A percentile compares a stretch with the other conserved stretches of the same genome.
phyloP scores from a whole-genome alignment of 805 yeast genomes.

The Saccharomycopsis sp. region DNA sequence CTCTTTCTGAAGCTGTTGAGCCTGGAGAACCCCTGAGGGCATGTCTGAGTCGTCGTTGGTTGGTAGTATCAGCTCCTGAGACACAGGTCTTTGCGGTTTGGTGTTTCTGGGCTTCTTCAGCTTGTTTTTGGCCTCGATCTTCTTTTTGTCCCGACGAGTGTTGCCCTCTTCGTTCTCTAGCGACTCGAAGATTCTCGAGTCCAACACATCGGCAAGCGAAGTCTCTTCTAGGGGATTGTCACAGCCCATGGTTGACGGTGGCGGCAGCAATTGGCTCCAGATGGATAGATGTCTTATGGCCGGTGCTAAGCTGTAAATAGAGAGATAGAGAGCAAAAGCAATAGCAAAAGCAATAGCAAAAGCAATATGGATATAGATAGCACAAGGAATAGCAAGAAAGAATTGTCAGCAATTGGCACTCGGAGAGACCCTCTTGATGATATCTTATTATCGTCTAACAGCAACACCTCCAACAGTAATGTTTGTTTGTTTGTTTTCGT shows the following conservation, averaged over 20 bases:
- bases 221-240: constrained; percentile 2
- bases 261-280: not conserved
- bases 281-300: too few species aligned
- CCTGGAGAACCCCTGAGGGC: constrained; percentile 1
- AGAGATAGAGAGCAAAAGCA: too few species aligned
- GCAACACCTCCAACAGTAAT: too few species aligned
- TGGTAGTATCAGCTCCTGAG: not conserved
- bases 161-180: constrained; percentile 1
- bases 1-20: not conserved
- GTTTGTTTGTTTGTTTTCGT: not conserved
- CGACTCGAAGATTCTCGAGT: constrained; percentile 10
- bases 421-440: too few species aligned
- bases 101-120: not conserved
- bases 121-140: not conserved
- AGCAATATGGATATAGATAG: too few species aligned
- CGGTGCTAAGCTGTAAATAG: too few species aligned
- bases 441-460: too few species aligned
- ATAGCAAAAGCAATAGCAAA: too few species aligned
- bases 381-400: too few species aligned
- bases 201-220: constrained; percentile 13
- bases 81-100: not conserved
- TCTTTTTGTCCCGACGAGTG: not conserved
- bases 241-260: not conserved
- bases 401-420: too few species aligned
- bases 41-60: not conserved